Evolutionary conservation across 257 asterid genomes (phyloP), one percentile per base, ranked within the genome.

Genomic region (Solanum habrochaites): DNA sequence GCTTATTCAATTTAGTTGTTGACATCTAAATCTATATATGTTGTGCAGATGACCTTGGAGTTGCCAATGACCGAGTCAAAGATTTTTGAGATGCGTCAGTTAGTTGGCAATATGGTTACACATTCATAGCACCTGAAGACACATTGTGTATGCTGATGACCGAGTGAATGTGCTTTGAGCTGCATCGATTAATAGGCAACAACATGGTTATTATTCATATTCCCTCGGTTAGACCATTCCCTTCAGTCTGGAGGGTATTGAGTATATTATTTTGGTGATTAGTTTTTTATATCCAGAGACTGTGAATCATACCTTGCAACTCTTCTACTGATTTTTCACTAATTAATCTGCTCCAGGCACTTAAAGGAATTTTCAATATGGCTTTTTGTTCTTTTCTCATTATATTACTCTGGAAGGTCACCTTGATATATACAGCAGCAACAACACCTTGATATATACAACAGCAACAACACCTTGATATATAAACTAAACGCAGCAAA

Each of bases 21-120:
- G 84, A 15, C 42, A 81, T 81, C 85, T 49, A 81, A 49, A 5
- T 49, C n/a, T 29, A 45, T 2, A 29, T 49, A 49, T 47, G 29
- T 78, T 89, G 74, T 83, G 58, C 95, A 96, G 99, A 87, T 96
- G 86, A 96, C 98, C 1, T 89, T 93, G 89, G 98, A 96, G 93
- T 87, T 95, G 64, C 72, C 89, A 86, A 81, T 95, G 89, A 90
- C 91, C 0, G 91, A 92, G 89, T 87, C 92, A 70, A 93, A 92
- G 93, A 49, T 85, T 37, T 92, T 88, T 87, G 96, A 95, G 91
- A 91, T 96, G 89, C 91, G 74, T 72, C 93, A 83, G 52, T 88
- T 93, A 70, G 81, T 88, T 83, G 88, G 88, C 81, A 90, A 86
- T 45, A 86, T 84, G 90, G 92, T 89, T 81, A 90, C 92, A 82